These are phyloP conservation scores for Sphagnum fallax DNA, from an alignment of 228 moss, liverwort and hornwort genomes.

Conservation along the genomic window DNA sequence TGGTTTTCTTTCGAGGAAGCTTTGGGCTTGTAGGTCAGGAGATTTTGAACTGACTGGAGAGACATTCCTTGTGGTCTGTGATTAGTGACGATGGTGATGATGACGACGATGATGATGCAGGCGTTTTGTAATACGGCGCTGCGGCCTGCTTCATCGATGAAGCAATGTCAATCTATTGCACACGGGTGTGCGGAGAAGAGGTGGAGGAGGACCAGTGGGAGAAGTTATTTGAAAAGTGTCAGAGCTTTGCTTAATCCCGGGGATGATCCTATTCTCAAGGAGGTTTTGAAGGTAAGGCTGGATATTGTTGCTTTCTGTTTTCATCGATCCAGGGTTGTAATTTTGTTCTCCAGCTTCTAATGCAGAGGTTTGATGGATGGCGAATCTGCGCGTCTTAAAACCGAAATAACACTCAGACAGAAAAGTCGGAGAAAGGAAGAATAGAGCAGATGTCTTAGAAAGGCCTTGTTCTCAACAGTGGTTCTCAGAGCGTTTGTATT, in stretches of 20 bases:
- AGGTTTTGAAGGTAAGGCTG: slow-evolving; percentile 48
- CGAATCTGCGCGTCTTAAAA: no score
- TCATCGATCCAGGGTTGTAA: neutral
- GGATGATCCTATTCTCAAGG: slow-evolving; percentile 71
- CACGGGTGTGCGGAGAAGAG: slow-evolving; percentile 13
- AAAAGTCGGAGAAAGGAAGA: no score
- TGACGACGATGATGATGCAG: slow-evolving; percentile 13
- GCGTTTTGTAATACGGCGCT: slow-evolving; percentile 21
- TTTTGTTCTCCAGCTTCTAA: neutral
- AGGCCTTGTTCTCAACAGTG: no score
- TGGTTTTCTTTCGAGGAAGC: no score
- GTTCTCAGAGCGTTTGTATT: no score
- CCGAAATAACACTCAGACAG: no score
- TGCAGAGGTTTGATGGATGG: no score
- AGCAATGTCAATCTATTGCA: slow-evolving; percentile 10
- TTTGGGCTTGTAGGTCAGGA: no score
- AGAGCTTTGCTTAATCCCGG: slow-evolving; percentile 42
- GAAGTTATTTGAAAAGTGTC: slow-evolving; percentile 13
- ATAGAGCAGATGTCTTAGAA: no score
- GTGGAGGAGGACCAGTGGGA: neutral
- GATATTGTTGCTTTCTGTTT: neutral
- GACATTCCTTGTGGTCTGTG: no score
- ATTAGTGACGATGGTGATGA: no score
- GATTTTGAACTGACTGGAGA: no score
- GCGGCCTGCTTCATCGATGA: slow-evolving; percentile 25